Evolutionary conservation across 176 grass and related monocot genomes (phyloP), one percentile per base, ranked within the genome.

Genomic region (Cocos nucifera): DNA sequence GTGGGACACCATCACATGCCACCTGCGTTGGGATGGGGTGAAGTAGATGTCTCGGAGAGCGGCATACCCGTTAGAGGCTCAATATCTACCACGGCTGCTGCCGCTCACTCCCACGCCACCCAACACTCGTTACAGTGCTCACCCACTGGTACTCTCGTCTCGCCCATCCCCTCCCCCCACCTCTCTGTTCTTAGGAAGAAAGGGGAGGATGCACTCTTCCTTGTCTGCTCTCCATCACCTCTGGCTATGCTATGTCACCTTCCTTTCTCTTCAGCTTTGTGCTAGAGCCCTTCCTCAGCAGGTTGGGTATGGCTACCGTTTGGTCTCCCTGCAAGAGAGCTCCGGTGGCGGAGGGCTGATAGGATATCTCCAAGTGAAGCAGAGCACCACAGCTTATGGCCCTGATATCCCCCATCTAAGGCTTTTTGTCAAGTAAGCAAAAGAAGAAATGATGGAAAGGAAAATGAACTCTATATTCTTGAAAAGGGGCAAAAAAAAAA

Each of bases 371-470:
- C 81, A 88, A 71, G 59, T 85, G 51, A 88, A 88, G 82, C 78
- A 71, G 15, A 63, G 64, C 19, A 69, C 81, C 59, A 80, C 87
- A 19, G 80, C 68, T 62, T 98, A 83, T 49, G 93, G 93, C 32
- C 76, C 87, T 79, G 93, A 98, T 80, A 88, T 92, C 23, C 87
- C 87, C 19, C 79, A 57, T 78, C 87, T 98, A 73, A 76, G 81
- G 77, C 81, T 92, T 57, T 98, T 88, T 61, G 93, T 98, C 53
- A 98, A 92, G 87, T 98, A 88, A 85, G 77, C 3, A 59, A 15
- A 63, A 44, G 9, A 44, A 44, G 9, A 44, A 44, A 44, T 12
- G 14, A 44, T 12, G 2, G 10, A 44, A 35, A 44, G 35, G 2
- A 44, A 44, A 9, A 44, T 10, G 6, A 44, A 44, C 35, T 44